A percentile compares a stretch with the other conserved stretches of the same genome.
phyloP scores from a whole-genome alignment of 495 filamentous ascomycete genomes.

The Talaromyces stipitatus region DNA sequence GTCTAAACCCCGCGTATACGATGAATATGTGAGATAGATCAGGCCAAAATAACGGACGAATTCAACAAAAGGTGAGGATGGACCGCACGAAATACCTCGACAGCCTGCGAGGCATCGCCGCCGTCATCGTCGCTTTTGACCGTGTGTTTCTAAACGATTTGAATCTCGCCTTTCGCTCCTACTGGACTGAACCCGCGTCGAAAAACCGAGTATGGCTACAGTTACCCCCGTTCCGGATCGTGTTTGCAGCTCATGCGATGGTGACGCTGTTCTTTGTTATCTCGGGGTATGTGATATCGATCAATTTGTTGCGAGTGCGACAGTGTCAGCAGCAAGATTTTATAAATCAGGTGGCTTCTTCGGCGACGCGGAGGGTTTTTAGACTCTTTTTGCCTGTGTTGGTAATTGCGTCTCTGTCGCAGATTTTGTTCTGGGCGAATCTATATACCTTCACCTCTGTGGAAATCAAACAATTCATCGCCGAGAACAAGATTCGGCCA shows the following conservation, averaged over 20 bases:
- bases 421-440: conserved; percentile 30
- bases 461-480: conserved; percentile 6
- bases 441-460: conserved; percentile 13
- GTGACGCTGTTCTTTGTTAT: conserved; percentile 59
- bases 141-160: conserved; percentile 19
- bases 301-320: conserved; percentile 41
- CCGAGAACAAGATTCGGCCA: conserved; percentile 9
- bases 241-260: conserved; percentile 50
- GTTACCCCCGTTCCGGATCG: conserved; percentile 47
- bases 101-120: conserved; percentile 22
- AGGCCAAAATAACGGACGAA: neutral
- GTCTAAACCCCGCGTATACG: neutral
- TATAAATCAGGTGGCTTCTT: conserved; percentile 31
- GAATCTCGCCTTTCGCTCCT: conserved; percentile 17
- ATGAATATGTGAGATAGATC: neutral
- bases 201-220: conserved; percentile 42
- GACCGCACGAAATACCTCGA: conserved; percentile 16
- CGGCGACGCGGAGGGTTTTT: conserved; percentile 45
- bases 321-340: conserved; percentile 27
- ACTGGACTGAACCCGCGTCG: conserved; percentile 22
- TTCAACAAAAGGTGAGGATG: neutral
- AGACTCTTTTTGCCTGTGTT: conserved; percentile 50
- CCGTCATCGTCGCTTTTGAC: conserved; percentile 17
- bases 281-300: conserved; percentile 51
- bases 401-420: conserved; percentile 35